Evolutionary conservation across 2,329 filamentous ascomycete genomes (phyloP).

Genomic region (Talaromyces amestolkiae): DNA sequence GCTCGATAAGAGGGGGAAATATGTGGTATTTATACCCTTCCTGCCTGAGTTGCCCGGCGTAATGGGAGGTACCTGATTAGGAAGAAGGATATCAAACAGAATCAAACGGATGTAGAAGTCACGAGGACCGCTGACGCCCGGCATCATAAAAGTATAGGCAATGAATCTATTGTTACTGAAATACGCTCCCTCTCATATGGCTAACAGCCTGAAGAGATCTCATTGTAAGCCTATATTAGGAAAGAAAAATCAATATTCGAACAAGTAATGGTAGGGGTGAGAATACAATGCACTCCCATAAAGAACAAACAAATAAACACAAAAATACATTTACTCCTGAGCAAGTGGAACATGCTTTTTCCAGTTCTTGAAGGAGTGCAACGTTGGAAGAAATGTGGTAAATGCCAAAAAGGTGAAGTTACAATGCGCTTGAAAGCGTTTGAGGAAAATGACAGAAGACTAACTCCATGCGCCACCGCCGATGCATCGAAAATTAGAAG

Average conservation of each 20-base stretch:
- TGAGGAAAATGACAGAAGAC: constrained; percentile 9
- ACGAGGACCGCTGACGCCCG: background rate
- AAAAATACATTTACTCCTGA: background rate
- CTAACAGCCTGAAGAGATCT: background rate
- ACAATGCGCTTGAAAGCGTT: constrained; percentile 4
- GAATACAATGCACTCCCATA: background rate
- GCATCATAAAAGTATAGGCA: background rate
- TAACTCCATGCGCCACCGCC: constrained; percentile 18
- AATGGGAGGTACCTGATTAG: background rate
- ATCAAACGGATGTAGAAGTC: background rate
- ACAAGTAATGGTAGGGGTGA: constrained; percentile 5
- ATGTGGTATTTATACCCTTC: background rate
- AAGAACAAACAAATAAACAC: background rate
- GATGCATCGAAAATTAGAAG: constrained; percentile 13
- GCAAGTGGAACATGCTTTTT: background rate
- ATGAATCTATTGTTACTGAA: background rate
- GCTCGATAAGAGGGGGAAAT: background rate
- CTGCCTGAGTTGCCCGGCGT: background rate
- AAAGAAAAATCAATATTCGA: background rate
- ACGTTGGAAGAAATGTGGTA: background rate
- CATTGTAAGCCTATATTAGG: background rate
- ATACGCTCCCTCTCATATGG: background rate
- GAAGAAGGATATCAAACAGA: background rate
- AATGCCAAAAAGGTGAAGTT: background rate
- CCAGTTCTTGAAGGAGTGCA: background rate